Evolutionary conservation across 495 filamentous ascomycete species (phyloP), one percentile per base, ranked within the genome.

Genomic region (Lasiosphaeris hirsuta): DNA sequence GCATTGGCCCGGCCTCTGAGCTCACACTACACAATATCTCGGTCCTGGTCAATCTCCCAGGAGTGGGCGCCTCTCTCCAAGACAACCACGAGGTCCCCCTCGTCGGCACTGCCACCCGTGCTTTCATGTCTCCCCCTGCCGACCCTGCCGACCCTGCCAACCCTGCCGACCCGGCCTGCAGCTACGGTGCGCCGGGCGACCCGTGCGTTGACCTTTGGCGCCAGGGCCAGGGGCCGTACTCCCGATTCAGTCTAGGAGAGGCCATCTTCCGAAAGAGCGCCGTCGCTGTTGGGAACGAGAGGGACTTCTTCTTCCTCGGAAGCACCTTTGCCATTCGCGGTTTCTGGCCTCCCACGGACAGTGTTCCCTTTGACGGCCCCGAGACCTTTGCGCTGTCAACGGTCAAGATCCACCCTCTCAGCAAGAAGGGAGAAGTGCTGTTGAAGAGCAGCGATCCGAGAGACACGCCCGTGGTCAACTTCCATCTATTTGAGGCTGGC

Each of bases 51-150:
- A 65, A 81, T 17, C 60, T 77, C 1, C 81, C 80, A 6, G 82
- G 78, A 10, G 81, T 85, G 1, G 81, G 81, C 6, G 72, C 72
- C 44, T 80, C 80, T 46, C 72, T 84, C 2, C 74, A 76, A 61
- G 83, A 86, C 57, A 81, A 84, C 63, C 70, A 74, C 42, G 72
- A 75, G 41, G 59, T 69, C 34, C 61, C 63, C 7, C 52, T 70
- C 34, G 62, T 58, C 33, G 63, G 60, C 7, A 49, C 64, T 47
- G 58, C 60, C 53, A 38, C n/a, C 48, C 9, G 9, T 6, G 7
- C 48, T 36, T 37, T 18, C 34, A 30, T 30, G 2, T 3, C 14
- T 36, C 14, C 48, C 48, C 3, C 19, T 15, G 11, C 48, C 39
- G 50, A 60, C 39, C 59, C 55, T 5, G 17, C 30, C 10, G 52